Conservation (phyloP, 2,329 filamentous ascomycete genomes). For the Knufia fluminis region DNA sequence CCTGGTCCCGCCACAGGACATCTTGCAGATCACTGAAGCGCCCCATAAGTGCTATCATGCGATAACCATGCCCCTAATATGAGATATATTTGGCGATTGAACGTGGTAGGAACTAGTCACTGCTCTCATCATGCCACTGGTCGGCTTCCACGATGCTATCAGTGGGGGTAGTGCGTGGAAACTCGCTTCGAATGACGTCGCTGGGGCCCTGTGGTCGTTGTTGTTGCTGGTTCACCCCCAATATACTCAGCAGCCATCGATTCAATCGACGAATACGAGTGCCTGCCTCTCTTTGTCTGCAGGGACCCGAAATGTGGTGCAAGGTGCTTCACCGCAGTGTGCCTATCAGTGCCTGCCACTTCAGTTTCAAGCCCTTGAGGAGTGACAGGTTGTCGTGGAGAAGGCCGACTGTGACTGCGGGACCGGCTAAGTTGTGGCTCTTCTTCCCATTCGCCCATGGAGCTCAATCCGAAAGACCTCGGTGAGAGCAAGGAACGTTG, state of each 20-base stretch:
- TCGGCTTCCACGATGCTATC: background rate
- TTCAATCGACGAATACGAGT: background rate
- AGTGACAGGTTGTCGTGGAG: background rate
- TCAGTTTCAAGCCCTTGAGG: background rate
- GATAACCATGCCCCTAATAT: too few species aligned
- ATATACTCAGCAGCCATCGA: background rate
- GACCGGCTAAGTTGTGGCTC: background rate
- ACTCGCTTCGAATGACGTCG: slow-evolving; percentile 2
- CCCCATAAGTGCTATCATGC: too few species aligned
- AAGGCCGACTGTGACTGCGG: background rate
- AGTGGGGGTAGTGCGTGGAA: background rate
- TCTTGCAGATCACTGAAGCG: too few species aligned
- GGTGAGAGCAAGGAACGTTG: background rate
- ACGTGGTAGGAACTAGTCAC: too few species aligned
- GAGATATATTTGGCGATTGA: too few species aligned
- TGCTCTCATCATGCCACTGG: too few species aligned
- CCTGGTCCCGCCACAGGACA: too few species aligned
- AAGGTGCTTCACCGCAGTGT: background rate
- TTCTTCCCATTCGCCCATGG: background rate
- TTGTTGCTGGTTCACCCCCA: background rate
- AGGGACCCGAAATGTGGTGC: background rate
- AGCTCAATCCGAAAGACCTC: background rate
- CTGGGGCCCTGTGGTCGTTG: background rate
- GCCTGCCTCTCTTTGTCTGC: background rate
- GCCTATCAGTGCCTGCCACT: background rate